Evolutionary conservation across 1,139 yeast genomes (phyloP).

Genomic region (Insectozyma bohioensis): DNA sequence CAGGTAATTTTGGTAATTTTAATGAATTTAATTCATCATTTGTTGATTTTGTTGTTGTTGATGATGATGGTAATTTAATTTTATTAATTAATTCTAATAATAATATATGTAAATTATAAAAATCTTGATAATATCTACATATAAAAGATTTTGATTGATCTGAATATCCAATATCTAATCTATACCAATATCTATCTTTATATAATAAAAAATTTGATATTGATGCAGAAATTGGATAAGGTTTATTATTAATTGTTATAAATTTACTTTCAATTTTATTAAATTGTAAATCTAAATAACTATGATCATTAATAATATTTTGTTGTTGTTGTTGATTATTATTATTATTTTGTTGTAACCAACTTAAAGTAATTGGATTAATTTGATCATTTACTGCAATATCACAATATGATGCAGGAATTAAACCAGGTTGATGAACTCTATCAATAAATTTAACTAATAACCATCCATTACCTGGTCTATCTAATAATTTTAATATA

Average conservation of each 20-base stretch:
- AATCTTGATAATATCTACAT: constrained; percentile 44
- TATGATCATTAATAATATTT: constrained; percentile 12
- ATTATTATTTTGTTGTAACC: constrained; percentile 24
- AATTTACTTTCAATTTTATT: constrained; percentile 17
- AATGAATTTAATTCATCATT: constrained; percentile 10
- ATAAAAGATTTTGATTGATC: constrained; percentile 30
- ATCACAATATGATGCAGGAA: constrained; percentile 46
- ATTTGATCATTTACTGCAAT: constrained; percentile 43
- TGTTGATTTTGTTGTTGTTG: background rate
- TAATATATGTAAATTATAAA: constrained; percentile 38
- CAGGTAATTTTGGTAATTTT: constrained; percentile 42
- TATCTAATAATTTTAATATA: constrained; percentile 37
- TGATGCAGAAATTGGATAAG: constrained; percentile 31
- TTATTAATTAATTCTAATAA: constrained; percentile 16
- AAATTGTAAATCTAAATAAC: constrained; percentile 17
- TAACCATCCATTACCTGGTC: constrained; percentile 45
- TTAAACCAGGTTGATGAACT: constrained; percentile 35
- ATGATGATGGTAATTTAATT: background rate
- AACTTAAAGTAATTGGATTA: constrained; percentile 36
- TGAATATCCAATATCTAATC: constrained; percentile 37
- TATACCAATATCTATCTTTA: constrained; percentile 42
- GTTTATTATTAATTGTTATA: constrained; percentile 30
- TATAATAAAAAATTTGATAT: constrained; percentile 36
- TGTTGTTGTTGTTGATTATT: too few relatives aligned
- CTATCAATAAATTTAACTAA: constrained; percentile 44